These are phyloP conservation scores for Penicillium sp. DNA, from an alignment of 2,329 filamentous ascomycete genomes.

Conservation along the genomic window DNA sequence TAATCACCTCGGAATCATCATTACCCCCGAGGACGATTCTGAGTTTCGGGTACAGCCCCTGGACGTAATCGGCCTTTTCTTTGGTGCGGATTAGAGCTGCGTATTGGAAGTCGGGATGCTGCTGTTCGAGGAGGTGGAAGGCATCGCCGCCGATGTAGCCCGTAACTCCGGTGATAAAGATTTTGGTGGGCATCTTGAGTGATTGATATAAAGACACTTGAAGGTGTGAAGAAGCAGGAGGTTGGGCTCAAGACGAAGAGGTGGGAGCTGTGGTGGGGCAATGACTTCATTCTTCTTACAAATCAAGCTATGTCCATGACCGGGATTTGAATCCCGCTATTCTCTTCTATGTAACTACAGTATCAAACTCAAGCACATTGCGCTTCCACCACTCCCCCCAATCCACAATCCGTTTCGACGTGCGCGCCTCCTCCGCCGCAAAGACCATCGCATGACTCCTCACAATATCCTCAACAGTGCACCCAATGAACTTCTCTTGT, in stretches of 20 bases:
- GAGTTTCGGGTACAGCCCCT: conserved; percentile 50
- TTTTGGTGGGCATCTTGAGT: conserved; percentile 43
- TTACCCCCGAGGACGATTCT: conserved; percentile 59
- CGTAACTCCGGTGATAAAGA: conserved; percentile 57
- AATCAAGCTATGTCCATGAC: background rate
- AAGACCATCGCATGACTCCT: conserved; percentile 92
- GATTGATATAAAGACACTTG: conserved; percentile 56
- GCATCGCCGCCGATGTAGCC: conserved; percentile 58
- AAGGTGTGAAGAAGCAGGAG: too few relatives aligned
- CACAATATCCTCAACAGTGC: conserved; percentile 84
- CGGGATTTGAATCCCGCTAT: too few relatives aligned
- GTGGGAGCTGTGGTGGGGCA: background rate
- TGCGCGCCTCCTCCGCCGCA: conserved; percentile 86
- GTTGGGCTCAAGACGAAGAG: background rate
- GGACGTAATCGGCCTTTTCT: conserved; percentile 43
- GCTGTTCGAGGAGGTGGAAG: conserved; percentile 46
- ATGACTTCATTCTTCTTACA: conserved; percentile 6
- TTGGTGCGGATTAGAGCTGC: conserved; percentile 44
- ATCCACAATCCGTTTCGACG: conserved; percentile 69
- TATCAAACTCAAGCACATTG: conserved; percentile 46
- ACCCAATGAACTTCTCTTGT: conserved; percentile 77
- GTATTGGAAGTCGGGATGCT: conserved; percentile 48
- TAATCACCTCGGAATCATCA: background rate
- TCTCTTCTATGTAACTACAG: background rate
- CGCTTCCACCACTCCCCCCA: conserved; percentile 78